Conservation (phyloP, 805 yeast species). For the Metschnikowia rubicola region DNA sequence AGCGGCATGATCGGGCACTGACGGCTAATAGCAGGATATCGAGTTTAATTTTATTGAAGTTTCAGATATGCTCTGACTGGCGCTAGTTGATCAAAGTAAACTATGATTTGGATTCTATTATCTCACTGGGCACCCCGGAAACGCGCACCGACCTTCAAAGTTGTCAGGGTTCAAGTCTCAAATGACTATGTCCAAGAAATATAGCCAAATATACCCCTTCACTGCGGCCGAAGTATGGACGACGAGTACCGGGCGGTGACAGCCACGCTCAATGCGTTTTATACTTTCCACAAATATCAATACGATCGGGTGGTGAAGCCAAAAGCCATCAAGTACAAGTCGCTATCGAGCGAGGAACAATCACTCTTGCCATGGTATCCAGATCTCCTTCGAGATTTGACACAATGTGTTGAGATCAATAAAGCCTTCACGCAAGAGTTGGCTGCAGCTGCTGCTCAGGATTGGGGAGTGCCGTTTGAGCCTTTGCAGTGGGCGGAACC, state of each 20-base stretch:
- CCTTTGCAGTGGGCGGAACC: constrained; percentile 44
- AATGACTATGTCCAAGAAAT: too few species aligned
- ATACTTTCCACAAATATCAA: constrained; percentile 32
- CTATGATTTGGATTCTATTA: too few species aligned
- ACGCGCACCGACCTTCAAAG: too few species aligned
- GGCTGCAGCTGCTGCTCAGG: constrained; percentile 41
- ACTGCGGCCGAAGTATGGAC: constrained; percentile 5
- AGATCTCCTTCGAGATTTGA: constrained; percentile 36
- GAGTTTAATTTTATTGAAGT: too few species aligned
- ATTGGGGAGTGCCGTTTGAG: constrained; percentile 47
- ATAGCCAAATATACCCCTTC: too few species aligned
- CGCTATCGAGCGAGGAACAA: constrained; percentile 40
- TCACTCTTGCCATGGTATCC: constrained; percentile 49
- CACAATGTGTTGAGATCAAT: constrained; percentile 44
- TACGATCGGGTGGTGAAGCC: constrained; percentile 33
- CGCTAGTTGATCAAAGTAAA: too few species aligned
- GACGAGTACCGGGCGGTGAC: constrained; percentile 39
- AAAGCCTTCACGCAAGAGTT: constrained; percentile 40
- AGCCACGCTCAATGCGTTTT: constrained; percentile 34
- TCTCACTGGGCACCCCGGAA: too few species aligned
- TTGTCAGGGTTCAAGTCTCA: too few species aligned
- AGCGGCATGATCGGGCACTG: too few species aligned
- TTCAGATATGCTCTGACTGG: too few species aligned
- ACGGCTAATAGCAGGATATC: too few species aligned
- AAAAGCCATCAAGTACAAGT: constrained; percentile 22